A percentile compares a stretch with the other conserved stretches of the same genome.
Evolutionary conservation across 2,329 filamentous ascomycete genomes (phyloP).

Genomic region (Reticulascus tulasneorum): DNA sequence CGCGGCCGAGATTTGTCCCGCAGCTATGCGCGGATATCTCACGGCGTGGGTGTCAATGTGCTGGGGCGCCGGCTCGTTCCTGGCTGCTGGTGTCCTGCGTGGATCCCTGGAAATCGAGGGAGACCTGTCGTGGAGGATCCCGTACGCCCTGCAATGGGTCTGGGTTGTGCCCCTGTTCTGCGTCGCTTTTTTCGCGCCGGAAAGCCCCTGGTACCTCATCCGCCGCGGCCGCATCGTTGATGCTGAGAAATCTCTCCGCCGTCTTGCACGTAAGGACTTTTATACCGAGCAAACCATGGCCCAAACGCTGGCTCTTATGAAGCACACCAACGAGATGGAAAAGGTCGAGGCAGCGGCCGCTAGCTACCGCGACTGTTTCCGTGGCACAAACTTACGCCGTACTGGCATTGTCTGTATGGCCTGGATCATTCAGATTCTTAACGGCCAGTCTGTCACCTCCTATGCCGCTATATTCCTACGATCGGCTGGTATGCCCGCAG

Average conservation of each 20-base stretch:
- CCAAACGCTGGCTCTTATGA: conserved; percentile 34
- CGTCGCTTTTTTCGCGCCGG: conserved; percentile 41
- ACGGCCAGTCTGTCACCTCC: conserved; percentile 43
- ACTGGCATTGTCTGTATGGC: conserved; percentile 25
- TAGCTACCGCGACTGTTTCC: conserved; percentile 35
- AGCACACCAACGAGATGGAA: conserved; percentile 34
- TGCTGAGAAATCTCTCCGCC: conserved; percentile 35
- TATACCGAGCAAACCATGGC: conserved; percentile 35
- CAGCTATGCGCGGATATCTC: conserved; percentile 36
- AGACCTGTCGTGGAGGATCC: conserved; percentile 17
- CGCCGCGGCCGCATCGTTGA: conserved; percentile 35
- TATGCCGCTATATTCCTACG: conserved; percentile 50
- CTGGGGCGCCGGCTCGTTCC: conserved; percentile 33
- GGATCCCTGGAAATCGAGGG: conserved; percentile 15
- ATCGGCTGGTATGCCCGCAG: conserved; percentile 41
- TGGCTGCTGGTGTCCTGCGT: conserved; percentile 29
- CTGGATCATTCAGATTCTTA: conserved; percentile 21
- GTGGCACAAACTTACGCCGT: conserved; percentile 28
- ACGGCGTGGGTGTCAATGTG: conserved; percentile 36
- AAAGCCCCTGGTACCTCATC: conserved; percentile 49
- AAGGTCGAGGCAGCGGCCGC: conserved; percentile 24
- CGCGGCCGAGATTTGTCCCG: conserved; percentile 30
- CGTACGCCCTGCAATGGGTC: conserved; percentile 45
- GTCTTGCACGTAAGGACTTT: conserved; percentile 22
- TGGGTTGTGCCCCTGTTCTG: conserved; percentile 42